phyloP scores from a whole-genome alignment of 2,329 filamentous ascomycete genomes.

The Alternaria metachromatica region DNA sequence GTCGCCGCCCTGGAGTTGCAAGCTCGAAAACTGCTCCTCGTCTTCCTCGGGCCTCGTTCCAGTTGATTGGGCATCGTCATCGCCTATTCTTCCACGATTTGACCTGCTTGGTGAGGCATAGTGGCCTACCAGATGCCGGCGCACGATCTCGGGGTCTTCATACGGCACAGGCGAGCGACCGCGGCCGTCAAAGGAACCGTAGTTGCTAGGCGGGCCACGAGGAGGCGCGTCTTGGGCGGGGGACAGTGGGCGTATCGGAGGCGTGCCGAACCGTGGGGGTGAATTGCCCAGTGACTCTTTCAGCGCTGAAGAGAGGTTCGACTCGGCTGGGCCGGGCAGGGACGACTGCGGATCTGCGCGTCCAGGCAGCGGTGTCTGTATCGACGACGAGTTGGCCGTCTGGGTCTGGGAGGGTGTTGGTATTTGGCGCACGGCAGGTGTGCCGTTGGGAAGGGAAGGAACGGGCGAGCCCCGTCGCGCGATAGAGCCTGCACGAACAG shows the following conservation, averaged over 20 bases:
- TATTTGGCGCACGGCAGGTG: conserved; percentile 59
- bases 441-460: conserved; percentile 53
- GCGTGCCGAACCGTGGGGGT: conserved; percentile 70
- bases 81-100: conserved; percentile 31
- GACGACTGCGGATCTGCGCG: conserved; percentile 63
- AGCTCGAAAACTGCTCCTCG: conserved; percentile 86
- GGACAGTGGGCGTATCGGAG: conserved; percentile 63
- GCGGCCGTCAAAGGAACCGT: conserved; percentile 83
- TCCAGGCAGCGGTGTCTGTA: conserved; percentile 69
- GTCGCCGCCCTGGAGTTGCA: conserved; percentile 91
- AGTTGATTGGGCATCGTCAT: conserved; percentile 34
- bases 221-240: conserved; percentile 57
- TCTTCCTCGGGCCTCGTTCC: conserved; percentile 54
- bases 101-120: conserved; percentile 48
- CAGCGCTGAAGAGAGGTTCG: conserved; percentile 86
- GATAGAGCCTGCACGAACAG: conserved; percentile 60
- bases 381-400: conserved; percentile 49
- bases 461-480: conserved; percentile 63
- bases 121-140: conserved; percentile 76
- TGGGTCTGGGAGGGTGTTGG: conserved; percentile 59
- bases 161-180: conserved; percentile 65
- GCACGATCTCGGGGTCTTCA: conserved; percentile 91
- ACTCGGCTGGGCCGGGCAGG: conserved; percentile 78
- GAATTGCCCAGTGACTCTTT: conserved; percentile 74
- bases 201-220: conserved; percentile 70